Evolutionary conservation across 495 filamentous ascomycete species (phyloP).

Genomic region (Penicillium riverlandense): DNA sequence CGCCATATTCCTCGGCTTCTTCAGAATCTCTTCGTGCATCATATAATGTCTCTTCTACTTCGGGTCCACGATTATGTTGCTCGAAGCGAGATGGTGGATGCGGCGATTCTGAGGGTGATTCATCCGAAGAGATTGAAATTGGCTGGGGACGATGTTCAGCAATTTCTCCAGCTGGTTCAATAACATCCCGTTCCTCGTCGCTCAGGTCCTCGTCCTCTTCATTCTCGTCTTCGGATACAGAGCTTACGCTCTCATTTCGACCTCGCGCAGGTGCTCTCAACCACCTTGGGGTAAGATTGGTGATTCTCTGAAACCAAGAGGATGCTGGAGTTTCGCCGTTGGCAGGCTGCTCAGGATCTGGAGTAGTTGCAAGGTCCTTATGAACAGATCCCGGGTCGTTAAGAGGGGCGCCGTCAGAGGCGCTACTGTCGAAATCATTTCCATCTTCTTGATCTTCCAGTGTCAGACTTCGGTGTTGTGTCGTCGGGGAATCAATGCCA

Average conservation of each 20-base stretch:
- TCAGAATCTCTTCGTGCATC: constrained; percentile 9
- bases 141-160: background rate
- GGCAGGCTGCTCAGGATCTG: constrained; percentile 12
- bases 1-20: constrained; percentile 29
- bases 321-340: constrained; percentile 17
- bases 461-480: constrained; percentile 3
- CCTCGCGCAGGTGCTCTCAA: constrained; percentile 24
- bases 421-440: constrained; percentile 7
- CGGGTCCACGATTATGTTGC: too few relatives aligned
- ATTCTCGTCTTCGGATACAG: constrained; percentile 11
- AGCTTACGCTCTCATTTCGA: constrained; percentile 11
- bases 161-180: constrained; percentile 2
- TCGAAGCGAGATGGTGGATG: too few relatives aligned
- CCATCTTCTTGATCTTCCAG: constrained; percentile 6
- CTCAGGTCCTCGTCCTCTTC: background rate
- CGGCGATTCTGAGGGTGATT: too few relatives aligned
- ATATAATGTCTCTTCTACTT: background rate
- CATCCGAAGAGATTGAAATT: too few relatives aligned
- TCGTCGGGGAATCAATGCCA: constrained; percentile 6
- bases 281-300: constrained; percentile 35
- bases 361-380: constrained; percentile 16
- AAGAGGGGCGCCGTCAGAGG: constrained; percentile 8
- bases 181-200: constrained; percentile 4
- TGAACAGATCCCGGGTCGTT: constrained; percentile 8
- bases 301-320: constrained; percentile 33